Base-by-base conservation (phyloP, 306 rosid genomes). In the Rubus parviflorus region DNA sequence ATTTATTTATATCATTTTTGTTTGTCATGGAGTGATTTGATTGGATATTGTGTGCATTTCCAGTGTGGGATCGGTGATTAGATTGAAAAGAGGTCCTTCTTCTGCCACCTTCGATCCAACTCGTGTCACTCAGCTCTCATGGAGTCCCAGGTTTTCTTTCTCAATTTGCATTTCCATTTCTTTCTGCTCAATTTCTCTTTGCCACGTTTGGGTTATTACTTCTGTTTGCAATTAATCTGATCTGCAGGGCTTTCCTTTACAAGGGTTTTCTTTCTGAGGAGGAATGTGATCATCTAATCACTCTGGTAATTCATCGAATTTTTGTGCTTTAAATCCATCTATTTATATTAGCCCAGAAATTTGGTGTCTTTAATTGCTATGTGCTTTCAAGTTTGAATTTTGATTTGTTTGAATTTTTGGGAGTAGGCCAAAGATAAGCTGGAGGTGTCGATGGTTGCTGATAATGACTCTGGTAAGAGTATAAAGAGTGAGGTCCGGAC, bases 401-500 rank as follows among this genome's bases (percentile, higher is more conserved):
- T 81, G 51, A 60, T 30, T 47, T 14, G 72, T 74, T 63, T 74
- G 63, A 46, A 54, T 78, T 74, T 85, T 77, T 41, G 81, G 68
- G 71, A 17, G 68, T 77, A 96, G 99, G 91, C 99, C 0, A 92
- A 84, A 88, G 86, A 83, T 78, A 91, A 96, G 89, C 89, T 96
- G 49, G 90, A 91, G 83, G 77, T 61, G 77, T 96, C 99, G 6
- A 91, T 91, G 99, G 99, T 96, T 82, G 97, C 97, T 0, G 98
- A 93, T 77, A 91, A 87, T 47, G 96, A 85, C 15, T 91, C 98
- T 3, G 99, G 99, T 15, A 81, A 89, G 87, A 89, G 94, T 83
- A 62, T 91, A 75, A 30, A 10, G 84, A 96, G 99, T 74, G 85
- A 88, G 77, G 97, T 89, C 25, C 90, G 99, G 79, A 96, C 99